Conservation (phyloP, 345 rosid species). For the Gossypium longicalyx region DNA sequence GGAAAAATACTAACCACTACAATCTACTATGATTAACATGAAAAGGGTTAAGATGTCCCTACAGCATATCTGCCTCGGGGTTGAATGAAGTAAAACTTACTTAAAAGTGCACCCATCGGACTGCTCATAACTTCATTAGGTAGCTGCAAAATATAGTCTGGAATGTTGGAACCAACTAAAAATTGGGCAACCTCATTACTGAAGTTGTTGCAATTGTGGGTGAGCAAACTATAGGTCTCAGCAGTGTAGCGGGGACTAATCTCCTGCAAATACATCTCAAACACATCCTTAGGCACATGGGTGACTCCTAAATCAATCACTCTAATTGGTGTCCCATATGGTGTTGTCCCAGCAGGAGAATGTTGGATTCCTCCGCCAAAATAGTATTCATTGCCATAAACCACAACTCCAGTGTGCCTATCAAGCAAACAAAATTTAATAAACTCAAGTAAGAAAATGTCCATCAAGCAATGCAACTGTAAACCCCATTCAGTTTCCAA, state of each 20-base stretch:
- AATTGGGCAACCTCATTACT: constrained; percentile 88
- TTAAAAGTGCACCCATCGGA: constrained; percentile 83
- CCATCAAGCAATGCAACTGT: neutral
- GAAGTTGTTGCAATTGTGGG: constrained; percentile 94
- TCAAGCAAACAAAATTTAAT: constrained; percentile 10
- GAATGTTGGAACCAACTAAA: constrained; percentile 74
- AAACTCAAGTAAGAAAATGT: neutral
- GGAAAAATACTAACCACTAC: neutral
- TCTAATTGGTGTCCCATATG: constrained; percentile 68
- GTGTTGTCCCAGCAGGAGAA: constrained; percentile 57
- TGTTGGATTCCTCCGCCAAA: constrained; percentile 93
- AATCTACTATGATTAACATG: neutral
- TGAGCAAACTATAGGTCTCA: constrained; percentile 68
- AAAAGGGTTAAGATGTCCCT: neutral
- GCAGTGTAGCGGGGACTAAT: constrained; percentile 84
- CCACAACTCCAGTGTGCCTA: constrained; percentile 95
- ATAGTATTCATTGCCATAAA: constrained; percentile 76
- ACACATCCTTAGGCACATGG: constrained; percentile 82
- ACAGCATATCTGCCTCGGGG: neutral
- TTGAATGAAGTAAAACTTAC: constrained; percentile 40
- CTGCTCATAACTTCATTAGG: constrained; percentile 87
- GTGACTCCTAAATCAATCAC: constrained; percentile 72
- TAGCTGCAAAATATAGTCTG: constrained; percentile 79
- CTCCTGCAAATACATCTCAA: constrained; percentile 80
- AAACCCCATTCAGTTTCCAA: neutral